Percentiles rank a stretch among this genome's conserved stretches.
These are phyloP conservation scores for Periconia sp. DNA, from an alignment of 2,329 filamentous ascomycete species.

Conservation along the genomic window DNA sequence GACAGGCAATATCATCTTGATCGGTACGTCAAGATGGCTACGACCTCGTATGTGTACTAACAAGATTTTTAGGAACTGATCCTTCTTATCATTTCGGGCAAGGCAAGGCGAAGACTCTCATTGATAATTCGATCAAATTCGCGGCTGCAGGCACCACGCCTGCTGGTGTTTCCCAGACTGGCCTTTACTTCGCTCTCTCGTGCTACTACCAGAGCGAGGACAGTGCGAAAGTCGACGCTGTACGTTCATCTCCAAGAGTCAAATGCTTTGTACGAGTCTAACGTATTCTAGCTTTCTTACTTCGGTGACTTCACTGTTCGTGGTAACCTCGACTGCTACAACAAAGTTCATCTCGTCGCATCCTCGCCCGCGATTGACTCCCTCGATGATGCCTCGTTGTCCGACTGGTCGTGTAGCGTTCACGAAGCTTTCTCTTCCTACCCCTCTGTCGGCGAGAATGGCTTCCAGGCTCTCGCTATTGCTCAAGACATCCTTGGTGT, in stretches of 20 bases:
- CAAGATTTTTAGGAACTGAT: conserved; percentile 14
- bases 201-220: conserved; percentile 20
- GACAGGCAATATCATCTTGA: conserved; percentile 21
- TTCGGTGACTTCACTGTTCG: conserved; percentile 24
- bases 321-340: conserved; percentile 23
- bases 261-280: background rate
- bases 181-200: conserved; percentile 22
- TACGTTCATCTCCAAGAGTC: conserved; percentile 6
- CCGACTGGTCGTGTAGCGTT: conserved; percentile 22
- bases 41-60: background rate
- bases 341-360: conserved; percentile 22
- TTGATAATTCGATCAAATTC: conserved; percentile 22
- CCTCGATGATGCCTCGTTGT: conserved; percentile 20
- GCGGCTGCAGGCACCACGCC: conserved; percentile 18
- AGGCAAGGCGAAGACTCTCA: conserved; percentile 18
- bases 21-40: conserved; percentile 12
- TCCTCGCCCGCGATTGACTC: conserved; percentile 16
- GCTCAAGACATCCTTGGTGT: conserved; percentile 20
- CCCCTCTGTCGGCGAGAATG: conserved; percentile 18
- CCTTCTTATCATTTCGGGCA: conserved; percentile 16
- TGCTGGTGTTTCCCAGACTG: conserved; percentile 16
- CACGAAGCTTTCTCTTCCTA: conserved; percentile 24
- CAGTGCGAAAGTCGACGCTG: conserved; percentile 13
- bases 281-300: conserved; percentile 13
- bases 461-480: conserved; percentile 25